Evolutionary conservation across 345 rosid genomes (phyloP).

Genomic region (Cardamine resedifolia): DNA sequence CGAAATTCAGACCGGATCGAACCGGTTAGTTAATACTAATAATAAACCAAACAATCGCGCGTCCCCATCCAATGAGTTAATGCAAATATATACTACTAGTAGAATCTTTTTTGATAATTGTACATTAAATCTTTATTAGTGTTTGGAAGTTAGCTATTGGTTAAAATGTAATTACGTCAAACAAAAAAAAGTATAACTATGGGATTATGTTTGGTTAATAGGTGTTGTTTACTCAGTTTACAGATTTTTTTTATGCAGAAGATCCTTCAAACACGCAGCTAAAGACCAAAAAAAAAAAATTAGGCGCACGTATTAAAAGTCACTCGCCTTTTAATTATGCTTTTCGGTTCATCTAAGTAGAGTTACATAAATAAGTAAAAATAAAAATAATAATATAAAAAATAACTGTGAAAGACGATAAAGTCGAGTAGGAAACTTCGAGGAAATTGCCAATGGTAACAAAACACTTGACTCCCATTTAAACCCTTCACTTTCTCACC

Average conservation of each 20-base stretch:
- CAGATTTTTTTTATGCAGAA: neutral
- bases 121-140: neutral
- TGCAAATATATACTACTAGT: neutral
- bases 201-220: neutral
- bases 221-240: neutral
- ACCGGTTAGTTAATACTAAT: slow-evolving; percentile 20
- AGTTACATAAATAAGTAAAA: neutral
- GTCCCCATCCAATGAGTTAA: neutral
- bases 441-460: slow-evolving; percentile 57
- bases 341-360: neutral
- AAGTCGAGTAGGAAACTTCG: slow-evolving; percentile 57
- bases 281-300: neutral
- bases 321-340: neutral
- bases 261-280: slow-evolving; percentile 18
- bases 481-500: slow-evolving; percentile 33
- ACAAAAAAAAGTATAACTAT: neutral
- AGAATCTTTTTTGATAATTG: too few species aligned
- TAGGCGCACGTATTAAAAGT: neutral
- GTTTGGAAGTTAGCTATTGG: neutral
- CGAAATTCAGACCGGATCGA: slow-evolving; percentile 19
- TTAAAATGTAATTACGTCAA: neutral
- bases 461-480: slow-evolving; percentile 39
- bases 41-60: neutral
- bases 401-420: slow-evolving; percentile 12
- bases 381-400: neutral